A percentile compares a stretch with the other conserved stretches of the same genome.
Conservation (phyloP, 495 filamentous ascomycete genomes). For the Podospora pseudopauciseta region DNA sequence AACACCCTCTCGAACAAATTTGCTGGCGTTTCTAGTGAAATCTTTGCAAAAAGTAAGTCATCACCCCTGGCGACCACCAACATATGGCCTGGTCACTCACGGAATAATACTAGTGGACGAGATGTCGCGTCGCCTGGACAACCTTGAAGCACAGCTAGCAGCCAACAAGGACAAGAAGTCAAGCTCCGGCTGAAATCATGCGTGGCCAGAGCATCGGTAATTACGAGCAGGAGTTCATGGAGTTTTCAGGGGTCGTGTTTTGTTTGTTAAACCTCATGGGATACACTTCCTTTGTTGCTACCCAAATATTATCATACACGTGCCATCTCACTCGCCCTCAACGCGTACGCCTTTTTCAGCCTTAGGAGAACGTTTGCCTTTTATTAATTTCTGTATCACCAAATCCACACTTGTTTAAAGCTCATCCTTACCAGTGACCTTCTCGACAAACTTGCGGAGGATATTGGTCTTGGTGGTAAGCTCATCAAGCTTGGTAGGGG, state of each 20-base stretch:
- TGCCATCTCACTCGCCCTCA: background rate
- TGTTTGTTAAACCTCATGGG: background rate
- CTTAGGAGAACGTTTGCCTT: background rate
- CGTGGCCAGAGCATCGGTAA: background rate
- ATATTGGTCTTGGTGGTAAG: constrained; percentile 84
- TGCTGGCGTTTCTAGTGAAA: constrained; percentile 70
- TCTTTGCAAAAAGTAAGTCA: constrained; percentile 79
- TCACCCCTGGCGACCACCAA: background rate
- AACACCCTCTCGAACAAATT: constrained; percentile 83
- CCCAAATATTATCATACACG: background rate
- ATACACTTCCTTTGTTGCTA: background rate
- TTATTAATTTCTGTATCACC: background rate
- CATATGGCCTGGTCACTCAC: too few species aligned
- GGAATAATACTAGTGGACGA: constrained; percentile 71
- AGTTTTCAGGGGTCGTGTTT: background rate
- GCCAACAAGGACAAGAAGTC: constrained; percentile 44
- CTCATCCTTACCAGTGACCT: constrained; percentile 59
- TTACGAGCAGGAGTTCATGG: constrained; percentile 2
- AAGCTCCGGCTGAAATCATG: constrained; percentile 5
- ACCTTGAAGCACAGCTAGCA: constrained; percentile 71
- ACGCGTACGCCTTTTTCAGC: background rate
- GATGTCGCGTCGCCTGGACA: constrained; percentile 86
- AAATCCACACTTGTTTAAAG: constrained; percentile 44
- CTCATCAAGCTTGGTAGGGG: constrained; percentile 85
- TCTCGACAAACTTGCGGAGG: constrained; percentile 67